Percentiles rank a stretch among this genome's conserved stretches.
phyloP scores from a whole-genome alignment of 208 protist species.

The Wallacemonas sp. region DNA sequence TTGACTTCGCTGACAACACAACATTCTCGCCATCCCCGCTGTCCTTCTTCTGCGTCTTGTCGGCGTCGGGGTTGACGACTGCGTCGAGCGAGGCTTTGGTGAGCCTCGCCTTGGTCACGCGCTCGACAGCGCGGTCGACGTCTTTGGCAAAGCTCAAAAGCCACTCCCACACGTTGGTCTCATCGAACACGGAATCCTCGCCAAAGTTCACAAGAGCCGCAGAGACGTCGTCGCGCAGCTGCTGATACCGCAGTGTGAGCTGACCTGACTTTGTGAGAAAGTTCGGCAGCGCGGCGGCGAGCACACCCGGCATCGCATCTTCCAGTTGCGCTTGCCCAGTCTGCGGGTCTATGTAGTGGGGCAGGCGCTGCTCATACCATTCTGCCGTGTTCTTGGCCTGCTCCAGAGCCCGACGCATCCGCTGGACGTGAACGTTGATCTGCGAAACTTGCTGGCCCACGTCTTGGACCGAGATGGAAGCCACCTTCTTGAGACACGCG shows the following conservation, averaged over 20 bases:
- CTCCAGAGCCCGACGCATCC: conserved; percentile 69
- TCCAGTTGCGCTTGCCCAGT: conserved; percentile 7
- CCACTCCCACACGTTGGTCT: conserved; percentile 60
- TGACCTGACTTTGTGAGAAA: conserved; percentile 41
- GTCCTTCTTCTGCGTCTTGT: neutral
- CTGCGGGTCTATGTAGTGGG: conserved; percentile 15
- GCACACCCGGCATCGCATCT: conserved; percentile 44
- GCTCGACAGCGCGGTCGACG: conserved; percentile 39
- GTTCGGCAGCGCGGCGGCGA: conserved; percentile 27
- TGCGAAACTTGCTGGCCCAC: conserved; percentile 60
- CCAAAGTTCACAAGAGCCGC: conserved; percentile 73
- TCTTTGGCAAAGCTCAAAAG: conserved; percentile 58
- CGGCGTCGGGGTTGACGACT: neutral
- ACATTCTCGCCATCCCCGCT: neutral
- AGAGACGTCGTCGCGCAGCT: conserved; percentile 63
- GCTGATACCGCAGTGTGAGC: conserved; percentile 61
- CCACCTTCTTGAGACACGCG: conserved; percentile 34
- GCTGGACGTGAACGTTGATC: conserved; percentile 66
- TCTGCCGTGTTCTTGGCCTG: conserved; percentile 40
- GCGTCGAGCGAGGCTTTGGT: conserved; percentile 1
- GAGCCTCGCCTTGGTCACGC: conserved; percentile 25
- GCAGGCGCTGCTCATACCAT: conserved; percentile 44
- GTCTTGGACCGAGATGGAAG: conserved; percentile 47
- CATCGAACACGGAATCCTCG: conserved; percentile 63
- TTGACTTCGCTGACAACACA: neutral